phyloP scores from a whole-genome alignment of 768 basidiomycete species.

The Tricholoma sp. region DNA sequence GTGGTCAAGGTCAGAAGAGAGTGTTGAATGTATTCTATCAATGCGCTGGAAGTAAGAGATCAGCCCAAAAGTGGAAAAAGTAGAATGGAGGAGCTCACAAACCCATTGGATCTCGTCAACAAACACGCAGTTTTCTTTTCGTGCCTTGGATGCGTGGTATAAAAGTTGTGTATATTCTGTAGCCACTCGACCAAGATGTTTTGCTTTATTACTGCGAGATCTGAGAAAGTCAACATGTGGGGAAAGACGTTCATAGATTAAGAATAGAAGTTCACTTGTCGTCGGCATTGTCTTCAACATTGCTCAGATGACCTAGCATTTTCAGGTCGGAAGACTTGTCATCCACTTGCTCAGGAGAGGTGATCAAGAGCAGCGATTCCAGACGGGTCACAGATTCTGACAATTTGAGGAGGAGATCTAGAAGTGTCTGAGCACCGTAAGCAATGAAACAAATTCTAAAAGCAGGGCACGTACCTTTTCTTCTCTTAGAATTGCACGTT shows the following conservation, averaged over 20 bases:
- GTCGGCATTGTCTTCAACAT: conserved; percentile 39
- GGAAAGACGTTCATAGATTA: not conserved
- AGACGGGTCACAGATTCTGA: conserved; percentile 88
- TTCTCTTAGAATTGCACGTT: conserved; percentile 72
- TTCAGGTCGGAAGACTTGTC: conserved; percentile 29
- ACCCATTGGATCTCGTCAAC: conserved; percentile 87
- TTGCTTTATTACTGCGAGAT: conserved; percentile 59
- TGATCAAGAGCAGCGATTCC: conserved; percentile 76
- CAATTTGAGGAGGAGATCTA: conserved; percentile 86
- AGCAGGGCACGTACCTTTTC: conserved; percentile 57
- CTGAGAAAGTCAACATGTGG: conserved; percentile 27
- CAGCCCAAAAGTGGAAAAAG: conserved; percentile 1
- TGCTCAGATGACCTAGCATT: conserved; percentile 27
- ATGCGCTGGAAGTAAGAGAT: conserved; percentile 48
- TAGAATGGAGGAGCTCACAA: conserved; percentile 24
- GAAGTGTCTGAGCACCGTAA: conserved; percentile 50
- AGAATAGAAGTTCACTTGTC: conserved; percentile 28
- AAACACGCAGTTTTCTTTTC: conserved; percentile 69
- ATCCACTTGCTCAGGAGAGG: conserved; percentile 44
- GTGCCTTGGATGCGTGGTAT: conserved; percentile 84
- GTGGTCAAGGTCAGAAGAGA: conserved; percentile 83
- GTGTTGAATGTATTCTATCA: conserved; percentile 74
- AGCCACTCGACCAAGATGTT: conserved; percentile 80
- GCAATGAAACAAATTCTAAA: conserved; percentile 1
- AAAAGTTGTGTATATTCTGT: conserved; percentile 89